Evolutionary conservation across 2,329 filamentous ascomycete genomes (phyloP), one percentile per base, ranked within the genome.

Genomic region (Stenocarpella maydis): DNA sequence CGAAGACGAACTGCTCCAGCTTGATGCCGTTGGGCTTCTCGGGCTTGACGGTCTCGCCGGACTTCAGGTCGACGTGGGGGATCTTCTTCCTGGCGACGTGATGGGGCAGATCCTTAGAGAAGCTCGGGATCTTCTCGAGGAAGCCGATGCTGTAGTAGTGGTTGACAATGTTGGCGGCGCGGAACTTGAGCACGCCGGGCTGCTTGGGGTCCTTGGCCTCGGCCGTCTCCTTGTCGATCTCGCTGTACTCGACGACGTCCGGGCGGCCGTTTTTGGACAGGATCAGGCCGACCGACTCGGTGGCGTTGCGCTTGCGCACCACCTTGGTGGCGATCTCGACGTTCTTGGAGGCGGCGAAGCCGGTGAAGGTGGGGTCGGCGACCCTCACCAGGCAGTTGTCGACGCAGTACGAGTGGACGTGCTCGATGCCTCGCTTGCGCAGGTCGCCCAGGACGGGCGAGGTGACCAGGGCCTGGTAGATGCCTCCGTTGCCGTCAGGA

Each of bases 81-180:
- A 99, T 99, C 92, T 99, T 99, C 92, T 99, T 99, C 81, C 92
- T 90, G 53, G 96, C 96, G 72, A 99, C 91, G 85, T 99, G 96
- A 81, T 98, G 96, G 19, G 95, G 95, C 65, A 99, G 88, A 80
- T 91, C 90, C 83, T 94, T 87, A 21, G 89, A 90, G 93, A 94
- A 98, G 75, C 90, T 84, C 69, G 96, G 94, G 75, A 98, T 97
- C 73, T 89, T 91, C 80, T 97, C 92, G 60, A 99, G 88, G 87
- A 98, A 98, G 74, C 88, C 84, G 86, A 95, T 95, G 55, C 94
- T 97, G 85, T 99, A 99, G 88, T 98, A 99, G 87, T 99, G 96
- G 87, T 99, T 99, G 83, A 99, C 96, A 76, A 99, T 99, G 85
- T 99, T 99, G 77, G 95, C 96, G 69, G 96, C 95, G 72, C 96